Base-by-base conservation (phyloP, 352 stramenopile genomes). In the Phytophthora pistaciae region DNA sequence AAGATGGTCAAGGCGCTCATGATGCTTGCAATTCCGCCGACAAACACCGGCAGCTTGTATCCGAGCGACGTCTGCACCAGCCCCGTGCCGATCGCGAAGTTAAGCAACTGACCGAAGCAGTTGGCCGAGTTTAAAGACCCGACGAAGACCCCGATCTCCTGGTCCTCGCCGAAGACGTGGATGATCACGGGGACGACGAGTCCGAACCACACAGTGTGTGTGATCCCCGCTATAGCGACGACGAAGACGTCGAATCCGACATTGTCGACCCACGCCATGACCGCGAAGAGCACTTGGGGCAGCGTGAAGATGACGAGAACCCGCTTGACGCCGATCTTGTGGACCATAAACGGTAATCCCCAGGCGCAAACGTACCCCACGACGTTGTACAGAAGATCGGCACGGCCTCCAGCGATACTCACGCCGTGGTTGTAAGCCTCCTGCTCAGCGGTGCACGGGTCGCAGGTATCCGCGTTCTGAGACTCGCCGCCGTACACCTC, bases 51-150 rank as follows among this genome's bases (percentile, higher is more conserved):
- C 8, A 84, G 53, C 3, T 78, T 76, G 60, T 82, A 84, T n/a
- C 72, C 73, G 18, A 84, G 50, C 8, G 63, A 76, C 16, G 59
- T 83, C 59, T 71, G 64, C 13, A 83, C 76, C 4, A 84, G 23
- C 3, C 57, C 72, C 18, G 75, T 61, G 3, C 69, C 70, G 38
- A 78, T 67, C 6, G 61, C 66, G 31, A 82, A 85, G 56, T 84
- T 84, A 27, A 81, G 62, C 33, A 81, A 29, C 25, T 83, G 78
- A 5, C 66, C 74, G 13, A 79, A 66, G 57, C 80, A 88, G 21
- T 82, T 84, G 1, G 80, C 80, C 31, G 80, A 88, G 63, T 88
- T 90, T 20, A 90, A 14, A 16, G 83, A 74, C 2, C 74, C 77
- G 3, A 85, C 77, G 50, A 75, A 80, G 23, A 89, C 72, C 1